Conservation (phyloP, 202 grass and related monocot species). For the Carex arenaria region DNA sequence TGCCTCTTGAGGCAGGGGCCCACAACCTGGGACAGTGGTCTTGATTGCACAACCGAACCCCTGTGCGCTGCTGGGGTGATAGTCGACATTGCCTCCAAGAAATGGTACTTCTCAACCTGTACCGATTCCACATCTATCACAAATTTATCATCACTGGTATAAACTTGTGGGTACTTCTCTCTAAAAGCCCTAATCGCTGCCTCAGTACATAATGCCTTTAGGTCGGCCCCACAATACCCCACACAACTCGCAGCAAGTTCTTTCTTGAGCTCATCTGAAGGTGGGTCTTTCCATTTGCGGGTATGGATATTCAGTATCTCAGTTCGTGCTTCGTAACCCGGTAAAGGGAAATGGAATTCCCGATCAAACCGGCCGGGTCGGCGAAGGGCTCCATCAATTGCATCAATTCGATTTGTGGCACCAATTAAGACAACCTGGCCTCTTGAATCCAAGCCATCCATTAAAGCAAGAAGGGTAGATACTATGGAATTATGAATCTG, state of each 20-base stretch:
- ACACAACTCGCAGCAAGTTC: conserved; percentile 98
- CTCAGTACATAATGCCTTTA: conserved; percentile 97
- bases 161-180: conserved; percentile 99
- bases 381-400: conserved; percentile 96
- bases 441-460: conserved; percentile 98
- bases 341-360: conserved; percentile 95
- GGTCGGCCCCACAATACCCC: conserved; percentile 96
- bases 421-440: conserved; percentile 99
- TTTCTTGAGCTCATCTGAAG: conserved; percentile 65
- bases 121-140: conserved; percentile 95
- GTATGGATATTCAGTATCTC: conserved; percentile 98
- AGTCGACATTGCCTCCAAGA: conserved; percentile 97
- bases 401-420: conserved; percentile 97
- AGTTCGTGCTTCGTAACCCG: conserved; percentile 83
- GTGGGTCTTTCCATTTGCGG: conserved; percentile 96
- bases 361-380: conserved; percentile 96
- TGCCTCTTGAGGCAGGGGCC: conserved; percentile 80
- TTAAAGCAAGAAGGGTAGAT: conserved; percentile 96
- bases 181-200: conserved; percentile 93
- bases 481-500: conserved; percentile 99
- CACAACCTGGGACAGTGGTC: conserved; percentile 71
- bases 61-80: conserved; percentile 96
- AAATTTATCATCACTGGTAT: conserved; percentile 98
- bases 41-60: conserved; percentile 86
- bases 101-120: conserved; percentile 80